phyloP scores from a whole-genome alignment of 768 basidiomycete genomes.

The Tricholoma sp. region DNA sequence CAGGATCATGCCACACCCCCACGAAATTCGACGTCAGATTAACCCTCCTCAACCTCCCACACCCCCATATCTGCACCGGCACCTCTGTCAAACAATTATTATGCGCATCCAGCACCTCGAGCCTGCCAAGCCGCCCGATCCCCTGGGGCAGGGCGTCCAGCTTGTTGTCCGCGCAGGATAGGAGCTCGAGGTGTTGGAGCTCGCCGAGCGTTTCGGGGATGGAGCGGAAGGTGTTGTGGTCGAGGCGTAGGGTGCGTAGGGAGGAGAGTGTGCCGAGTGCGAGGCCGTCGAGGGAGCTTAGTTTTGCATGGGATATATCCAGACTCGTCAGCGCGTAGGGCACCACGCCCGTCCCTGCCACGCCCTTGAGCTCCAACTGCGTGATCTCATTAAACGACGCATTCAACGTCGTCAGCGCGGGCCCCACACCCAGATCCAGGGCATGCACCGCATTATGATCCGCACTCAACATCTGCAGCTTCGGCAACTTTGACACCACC shows the following conservation, averaged over 20 bases:
- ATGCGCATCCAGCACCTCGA: conserved; percentile 80
- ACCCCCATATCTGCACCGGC: conserved; percentile 79
- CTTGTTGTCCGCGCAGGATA: conserved; percentile 91
- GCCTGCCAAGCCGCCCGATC: conserved; percentile 70
- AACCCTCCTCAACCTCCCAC: conserved; percentile 62
- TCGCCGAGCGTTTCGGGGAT: conserved; percentile 83
- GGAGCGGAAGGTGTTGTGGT: conserved; percentile 81
- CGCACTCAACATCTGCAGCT: conserved; percentile 61
- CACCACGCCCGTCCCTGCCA: conserved; percentile 13
- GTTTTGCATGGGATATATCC: conserved; percentile 84
- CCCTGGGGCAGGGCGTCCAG: conserved; percentile 69
- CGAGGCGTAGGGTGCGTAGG: conserved; percentile 67
- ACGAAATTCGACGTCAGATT: conserved; percentile 90
- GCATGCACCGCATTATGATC: conserved; percentile 83
- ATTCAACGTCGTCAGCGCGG: conserved; percentile 59
- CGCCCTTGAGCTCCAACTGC: conserved; percentile 57
- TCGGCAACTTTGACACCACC: conserved; percentile 62
- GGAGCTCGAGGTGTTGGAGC: conserved; percentile 59
- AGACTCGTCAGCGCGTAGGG: conserved; percentile 66
- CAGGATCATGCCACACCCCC: conserved; percentile 67
- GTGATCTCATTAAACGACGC: conserved; percentile 90
- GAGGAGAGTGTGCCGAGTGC: conserved; percentile 69
- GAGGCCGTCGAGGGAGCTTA: conserved; percentile 75
- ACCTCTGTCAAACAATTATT: conserved; percentile 84
- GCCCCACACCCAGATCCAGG: conserved; percentile 73